Conservation (phyloP, 139 green algal species). For the Chlorella sp. region DNA sequence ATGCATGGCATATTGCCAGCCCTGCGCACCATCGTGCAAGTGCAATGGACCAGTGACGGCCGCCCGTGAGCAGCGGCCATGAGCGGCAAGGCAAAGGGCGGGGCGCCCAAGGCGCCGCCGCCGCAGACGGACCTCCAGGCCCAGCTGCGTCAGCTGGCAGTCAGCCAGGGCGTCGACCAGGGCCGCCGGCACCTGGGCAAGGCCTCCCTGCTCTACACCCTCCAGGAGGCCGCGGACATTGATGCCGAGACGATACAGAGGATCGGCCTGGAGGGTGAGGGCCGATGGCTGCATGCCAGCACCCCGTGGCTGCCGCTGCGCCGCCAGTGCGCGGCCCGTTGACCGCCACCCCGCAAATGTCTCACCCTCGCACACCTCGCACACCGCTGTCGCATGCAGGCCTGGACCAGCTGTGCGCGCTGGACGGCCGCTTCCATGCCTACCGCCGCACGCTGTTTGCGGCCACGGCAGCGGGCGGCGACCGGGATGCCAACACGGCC, state of each 20-base stretch:
- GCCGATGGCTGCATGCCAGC: neutral
- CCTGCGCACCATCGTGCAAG: neutral
- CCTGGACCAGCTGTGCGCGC: conserved; percentile 70
- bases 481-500: conserved; percentile 68
- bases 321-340: neutral
- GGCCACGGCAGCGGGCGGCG: conserved; percentile 39
- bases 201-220: conserved; percentile 66
- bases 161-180: conserved; percentile 11
- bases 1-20: neutral
- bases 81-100: neutral
- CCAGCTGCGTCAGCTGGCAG: conserved; percentile 51
- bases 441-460: conserved; percentile 81
- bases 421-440: conserved; percentile 72
- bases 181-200: conserved; percentile 45
- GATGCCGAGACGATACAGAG: conserved; percentile 52
- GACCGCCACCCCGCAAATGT: too few species aligned
- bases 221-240: conserved; percentile 66
- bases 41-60: neutral
- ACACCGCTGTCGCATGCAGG: conserved; percentile 55
- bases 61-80: neutral
- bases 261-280: conserved; percentile 52
- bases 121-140: conserved; percentile 27
- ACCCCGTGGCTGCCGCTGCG: neutral
- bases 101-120: neutral
- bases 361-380: too few species aligned